These are phyloP conservation scores for Crithidia mellificae DNA, from an alignment of 208 protist species.

Conservation along the genomic window DNA sequence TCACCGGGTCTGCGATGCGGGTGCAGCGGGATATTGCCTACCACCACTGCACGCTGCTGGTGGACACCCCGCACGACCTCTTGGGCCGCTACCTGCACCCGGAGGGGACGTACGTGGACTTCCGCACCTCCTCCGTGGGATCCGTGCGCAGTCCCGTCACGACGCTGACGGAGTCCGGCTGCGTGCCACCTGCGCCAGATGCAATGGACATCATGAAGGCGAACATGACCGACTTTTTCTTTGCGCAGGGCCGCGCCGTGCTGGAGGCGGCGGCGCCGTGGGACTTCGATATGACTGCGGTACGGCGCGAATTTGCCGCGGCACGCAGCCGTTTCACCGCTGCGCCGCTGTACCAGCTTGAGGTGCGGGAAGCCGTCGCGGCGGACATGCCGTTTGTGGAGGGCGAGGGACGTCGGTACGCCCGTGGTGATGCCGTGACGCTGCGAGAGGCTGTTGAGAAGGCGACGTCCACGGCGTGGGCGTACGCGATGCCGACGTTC, in stretches of 20 bases:
- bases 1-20: constrained; percentile 89
- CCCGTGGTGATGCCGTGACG: constrained; percentile 34
- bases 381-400: constrained; percentile 49
- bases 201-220: constrained; percentile 28
- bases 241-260: constrained; percentile 33
- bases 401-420: constrained; percentile 39
- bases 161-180: constrained; percentile 41
- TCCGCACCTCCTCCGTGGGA: constrained; percentile 51
- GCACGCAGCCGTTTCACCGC: neutral
- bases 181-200: neutral
- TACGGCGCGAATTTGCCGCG: neutral
- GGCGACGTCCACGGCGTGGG: constrained; percentile 42
- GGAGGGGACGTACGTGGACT: constrained; percentile 52
- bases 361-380: constrained; percentile 15
- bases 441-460: constrained; percentile 47
- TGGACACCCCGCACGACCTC: constrained; percentile 38
- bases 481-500: constrained; percentile 74
- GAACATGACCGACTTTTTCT: constrained; percentile 46
- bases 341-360: constrained; percentile 6
- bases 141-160: constrained; percentile 80
- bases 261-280: constrained; percentile 37
- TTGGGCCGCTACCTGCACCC: constrained; percentile 61
- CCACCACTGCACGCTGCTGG: constrained; percentile 88
- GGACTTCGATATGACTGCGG: constrained; percentile 20
- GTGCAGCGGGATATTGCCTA: constrained; percentile 80